Evolutionary conservation across 495 filamentous ascomycete species (phyloP).

Genomic region (Jackrogersella multiformis): DNA sequence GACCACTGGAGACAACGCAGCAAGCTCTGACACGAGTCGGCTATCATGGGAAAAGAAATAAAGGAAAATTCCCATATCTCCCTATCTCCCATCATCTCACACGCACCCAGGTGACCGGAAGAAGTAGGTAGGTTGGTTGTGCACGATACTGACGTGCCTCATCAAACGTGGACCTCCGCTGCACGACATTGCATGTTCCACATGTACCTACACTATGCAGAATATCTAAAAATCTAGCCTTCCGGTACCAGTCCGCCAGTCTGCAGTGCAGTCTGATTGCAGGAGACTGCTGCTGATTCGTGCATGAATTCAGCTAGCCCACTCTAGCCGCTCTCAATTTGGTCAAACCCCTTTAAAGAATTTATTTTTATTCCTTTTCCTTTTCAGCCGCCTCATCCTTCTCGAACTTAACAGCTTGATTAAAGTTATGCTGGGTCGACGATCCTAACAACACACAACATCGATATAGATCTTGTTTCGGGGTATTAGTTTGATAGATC

Average conservation of each 20-base stretch:
- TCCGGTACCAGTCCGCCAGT: conserved; percentile 29
- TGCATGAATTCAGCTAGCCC: conserved; percentile 29
- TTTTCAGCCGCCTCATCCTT: conserved; percentile 14
- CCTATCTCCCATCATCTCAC: conserved; percentile 23
- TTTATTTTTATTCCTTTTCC: too few relatives aligned
- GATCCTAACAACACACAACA: conserved; percentile 31
- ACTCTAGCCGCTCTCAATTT: conserved; percentile 24
- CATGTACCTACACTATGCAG: conserved; percentile 44
- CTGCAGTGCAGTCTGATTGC: too few relatives aligned
- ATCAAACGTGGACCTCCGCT: conserved; percentile 43
- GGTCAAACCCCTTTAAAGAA: background rate
- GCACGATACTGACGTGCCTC: conserved; percentile 42
- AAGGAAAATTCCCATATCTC: too few relatives aligned
- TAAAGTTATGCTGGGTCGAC: conserved; percentile 25
- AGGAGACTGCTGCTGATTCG: conserved; percentile 36
- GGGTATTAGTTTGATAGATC: conserved; percentile 27
- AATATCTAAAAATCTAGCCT: conserved; percentile 42
- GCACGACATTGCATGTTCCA: conserved; percentile 46
- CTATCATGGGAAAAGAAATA: conserved; percentile 27
- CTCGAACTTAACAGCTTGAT: conserved; percentile 15
- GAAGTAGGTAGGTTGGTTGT: conserved; percentile 27
- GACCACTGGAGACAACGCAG: conserved; percentile 42
- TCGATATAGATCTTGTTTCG: conserved; percentile 28
- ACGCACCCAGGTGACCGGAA: conserved; percentile 38
- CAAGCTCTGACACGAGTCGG: conserved; percentile 33